Base-by-base conservation (phyloP, 352 stramenopile species). In the Phytophthora vignae region DNA sequence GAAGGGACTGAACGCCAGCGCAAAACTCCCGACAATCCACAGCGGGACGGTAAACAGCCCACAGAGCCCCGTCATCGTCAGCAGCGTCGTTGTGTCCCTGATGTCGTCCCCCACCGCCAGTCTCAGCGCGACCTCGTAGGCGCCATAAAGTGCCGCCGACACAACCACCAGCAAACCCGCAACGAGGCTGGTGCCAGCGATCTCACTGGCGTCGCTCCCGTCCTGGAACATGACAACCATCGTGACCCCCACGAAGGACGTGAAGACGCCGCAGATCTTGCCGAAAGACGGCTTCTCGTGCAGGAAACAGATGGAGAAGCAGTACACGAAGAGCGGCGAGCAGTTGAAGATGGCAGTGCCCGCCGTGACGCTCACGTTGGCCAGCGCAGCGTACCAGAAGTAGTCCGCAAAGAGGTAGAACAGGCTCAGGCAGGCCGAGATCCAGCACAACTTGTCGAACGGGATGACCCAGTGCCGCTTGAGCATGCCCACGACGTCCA, bases 271-370 rank as follows among this genome's bases (percentile, higher is more conserved):
- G 22, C 69, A 75, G 55, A 88, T 55, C 59, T 90, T 88, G 19
- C 63, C 46, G 22, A 79, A 49, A 12, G 76, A 77, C 44, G 80
- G 48, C 22, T 61, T 60, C 59, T 90, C 80, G 52, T 71, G 60
- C 33, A 90, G 64, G n/a, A 87, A 85, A 55, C 80, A 90, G 42
- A 90, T 76, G 21, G 82, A 90, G 59, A 90, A 90, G 68, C 76
- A 87, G 77, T 87, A 90, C n/a, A 90, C 82, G 46, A 90, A 90
- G 7, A 90, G 70, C 25, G 80, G 80, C 36, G 80, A 85, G 61
- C 73, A 84, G 67, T 85, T 90, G 80, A 86, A 88, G 48, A 90
- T 85, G 2, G 80, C 76, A 0, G 76, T 88, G 17, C 79, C 78
- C 1, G 77, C 74, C 2, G 76, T 72, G 19, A 88, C 80, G 58